Percentiles rank a stretch among this genome's conserved stretches.
These are phyloP conservation scores for Osmozyma mogii DNA, from an alignment of 805 yeast species.

Conservation along the genomic window DNA sequence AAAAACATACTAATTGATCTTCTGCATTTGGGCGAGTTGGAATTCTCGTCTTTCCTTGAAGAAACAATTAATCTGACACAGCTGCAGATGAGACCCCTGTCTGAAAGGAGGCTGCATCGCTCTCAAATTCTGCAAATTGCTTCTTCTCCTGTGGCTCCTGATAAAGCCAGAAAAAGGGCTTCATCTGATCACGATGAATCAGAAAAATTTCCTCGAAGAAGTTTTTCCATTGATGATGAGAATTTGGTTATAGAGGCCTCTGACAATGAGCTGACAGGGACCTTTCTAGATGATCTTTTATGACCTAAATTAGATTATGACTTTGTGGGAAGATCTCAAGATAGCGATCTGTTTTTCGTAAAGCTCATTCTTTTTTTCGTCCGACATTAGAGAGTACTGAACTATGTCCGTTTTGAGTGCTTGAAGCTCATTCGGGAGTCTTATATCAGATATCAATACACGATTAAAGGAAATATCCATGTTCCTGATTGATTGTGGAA, in stretches of 20 bases:
- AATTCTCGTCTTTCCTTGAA: constrained; percentile 8
- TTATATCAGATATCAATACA: constrained; percentile 1
- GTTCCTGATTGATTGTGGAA: constrained; percentile 3
- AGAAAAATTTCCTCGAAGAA: too few species aligned
- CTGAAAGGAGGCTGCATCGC: too few species aligned
- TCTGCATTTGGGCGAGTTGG: constrained; percentile 5
- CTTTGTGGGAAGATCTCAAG: not conserved
- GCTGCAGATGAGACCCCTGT: too few species aligned
- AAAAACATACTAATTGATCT: too few species aligned
- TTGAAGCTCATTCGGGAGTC: constrained; percentile 1
- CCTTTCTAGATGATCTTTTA: constrained; percentile 7
- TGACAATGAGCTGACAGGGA: constrained; percentile 23
- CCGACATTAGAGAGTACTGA: constrained; percentile 4
- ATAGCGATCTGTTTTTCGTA: not conserved
- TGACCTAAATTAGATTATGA: not conserved
- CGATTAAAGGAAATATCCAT: constrained; percentile 6
- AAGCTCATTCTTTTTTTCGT: not conserved
- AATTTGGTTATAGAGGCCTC: constrained; percentile 25
- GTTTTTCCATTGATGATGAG: constrained; percentile 1
- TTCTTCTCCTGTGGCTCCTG: too few species aligned
- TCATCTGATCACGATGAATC: too few species aligned
- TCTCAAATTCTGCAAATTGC: too few species aligned
- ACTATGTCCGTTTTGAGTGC: constrained; percentile 3
- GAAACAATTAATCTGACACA: constrained; percentile 10
- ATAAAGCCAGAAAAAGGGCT: too few species aligned